Base-by-base conservation (phyloP, 805 yeast genomes). In the Grigorovia jiainica region DNA sequence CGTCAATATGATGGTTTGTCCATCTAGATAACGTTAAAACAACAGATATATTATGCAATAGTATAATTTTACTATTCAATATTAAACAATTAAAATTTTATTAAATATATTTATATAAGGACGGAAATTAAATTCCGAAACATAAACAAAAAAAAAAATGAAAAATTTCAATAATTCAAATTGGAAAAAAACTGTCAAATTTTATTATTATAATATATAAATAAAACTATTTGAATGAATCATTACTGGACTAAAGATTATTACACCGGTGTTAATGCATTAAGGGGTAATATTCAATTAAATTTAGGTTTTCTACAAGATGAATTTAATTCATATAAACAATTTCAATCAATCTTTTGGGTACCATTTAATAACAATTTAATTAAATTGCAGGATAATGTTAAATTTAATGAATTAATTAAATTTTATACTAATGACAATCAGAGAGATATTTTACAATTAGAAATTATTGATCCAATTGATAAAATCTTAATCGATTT, bases 1-100 rank as follows among this genome's bases (percentile, higher is more conserved):
- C 75, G 30, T 16, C 65, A 67, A 37, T 71, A 71, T 52, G 82
- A 81, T 11, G 62, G 71, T 18, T 38, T 57, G 29, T n/a, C n/a
- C n/a, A n/a, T n/a, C n/a, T n/a, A n/a, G n/a, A n/a, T n/a, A n/a
- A n/a, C n/a, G n/a, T n/a, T n/a, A n/a, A n/a, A n/a, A n/a, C n/a
- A n/a, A n/a, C n/a, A n/a, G n/a, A n/a, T n/a, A n/a, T n/a, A n/a
- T n/a, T n/a, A n/a, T n/a, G n/a, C n/a, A n/a, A n/a, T n/a, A n/a
- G n/a, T n/a, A n/a, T n/a, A n/a, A n/a, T n/a, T n/a, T n/a, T n/a
- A n/a, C n/a, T n/a, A n/a, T n/a, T n/a, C n/a, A n/a, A n/a, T n/a
- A n/a, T n/a, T n/a, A n/a, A n/a, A n/a, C n/a, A n/a, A n/a, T n/a
- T n/a, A n/a, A n/a, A n/a, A n/a, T n/a, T n/a, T n/a, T n/a, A n/a